Percentiles rank a stretch among this genome's conserved stretches.
These are phyloP conservation scores for Trichocladium antarcticum DNA, from an alignment of 495 filamentous ascomycete genomes.

Conservation along the genomic window DNA sequence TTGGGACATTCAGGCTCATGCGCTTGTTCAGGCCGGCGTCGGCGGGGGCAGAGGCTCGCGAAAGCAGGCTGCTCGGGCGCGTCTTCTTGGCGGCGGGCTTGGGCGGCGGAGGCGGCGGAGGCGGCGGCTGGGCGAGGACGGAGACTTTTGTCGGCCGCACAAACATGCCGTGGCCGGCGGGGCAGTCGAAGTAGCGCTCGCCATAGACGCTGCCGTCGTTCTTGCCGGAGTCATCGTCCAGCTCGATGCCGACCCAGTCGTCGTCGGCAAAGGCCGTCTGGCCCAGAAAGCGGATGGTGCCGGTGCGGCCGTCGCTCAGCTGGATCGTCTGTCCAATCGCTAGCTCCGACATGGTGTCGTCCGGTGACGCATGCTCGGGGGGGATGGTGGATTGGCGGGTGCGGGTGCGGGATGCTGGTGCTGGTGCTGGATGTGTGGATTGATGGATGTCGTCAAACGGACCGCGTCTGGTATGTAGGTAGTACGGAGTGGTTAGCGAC, in stretches of 20 bases:
- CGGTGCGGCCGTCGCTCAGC: conserved; percentile 65
- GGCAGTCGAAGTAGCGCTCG: conserved; percentile 81
- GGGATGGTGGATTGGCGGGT: too few relatives aligned
- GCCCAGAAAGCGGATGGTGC: conserved; percentile 69
- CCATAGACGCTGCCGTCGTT: conserved; percentile 90
- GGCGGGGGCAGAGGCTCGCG: conserved; percentile 20
- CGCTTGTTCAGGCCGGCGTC: conserved; percentile 47
- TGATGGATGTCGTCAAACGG: not conserved
- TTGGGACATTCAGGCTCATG: conserved; percentile 55
- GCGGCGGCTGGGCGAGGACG: conserved; percentile 47
- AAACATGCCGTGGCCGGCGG: conserved; percentile 78
- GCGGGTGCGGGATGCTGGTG: not conserved
- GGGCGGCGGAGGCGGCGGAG: conserved; percentile 13
- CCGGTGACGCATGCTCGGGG: not conserved
- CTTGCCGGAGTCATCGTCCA: conserved; percentile 75
- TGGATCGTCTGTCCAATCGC: conserved; percentile 44
- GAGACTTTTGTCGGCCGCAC: conserved; percentile 53
- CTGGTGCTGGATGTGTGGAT: not conserved
- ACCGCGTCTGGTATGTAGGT: not conserved
- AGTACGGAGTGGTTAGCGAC: too few relatives aligned
- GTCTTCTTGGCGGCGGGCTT: conserved; percentile 20
- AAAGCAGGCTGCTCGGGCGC: conserved; percentile 33
- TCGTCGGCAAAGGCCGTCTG: conserved; percentile 65
- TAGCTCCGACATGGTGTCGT: conserved; percentile 31
- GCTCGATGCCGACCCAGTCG: conserved; percentile 84